Evolutionary conservation across 2,329 filamentous ascomycete genomes (phyloP).

Genomic region (Helotiales sp.): DNA sequence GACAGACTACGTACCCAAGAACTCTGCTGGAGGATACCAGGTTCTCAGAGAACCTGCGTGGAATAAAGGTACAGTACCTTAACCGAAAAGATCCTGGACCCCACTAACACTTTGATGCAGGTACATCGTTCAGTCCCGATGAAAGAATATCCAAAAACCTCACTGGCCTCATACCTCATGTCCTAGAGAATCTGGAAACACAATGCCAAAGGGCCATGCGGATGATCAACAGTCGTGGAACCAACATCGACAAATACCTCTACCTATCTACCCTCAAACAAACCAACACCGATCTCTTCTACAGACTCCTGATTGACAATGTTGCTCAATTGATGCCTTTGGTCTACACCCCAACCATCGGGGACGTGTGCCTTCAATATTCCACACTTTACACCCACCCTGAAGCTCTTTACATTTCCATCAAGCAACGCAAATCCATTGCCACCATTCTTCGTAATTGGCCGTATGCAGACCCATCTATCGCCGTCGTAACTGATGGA

Average conservation of each 20-base stretch:
- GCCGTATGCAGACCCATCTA: slow-evolving; percentile 88
- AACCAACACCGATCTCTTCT: slow-evolving; percentile 81
- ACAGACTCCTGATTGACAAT: slow-evolving; percentile 79
- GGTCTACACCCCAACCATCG: slow-evolving; percentile 89
- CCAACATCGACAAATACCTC: slow-evolving; percentile 80
- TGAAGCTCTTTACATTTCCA: slow-evolving; percentile 95
- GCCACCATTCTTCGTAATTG: slow-evolving; percentile 89
- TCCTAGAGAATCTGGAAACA: slow-evolving; percentile 63
- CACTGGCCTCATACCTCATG: slow-evolving; percentile 68
- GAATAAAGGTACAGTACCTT: slow-evolving; percentile 61
- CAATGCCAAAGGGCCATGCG: slow-evolving; percentile 72
- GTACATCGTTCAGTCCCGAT: slow-evolving; percentile 67
- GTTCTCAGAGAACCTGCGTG: slow-evolving; percentile 65
- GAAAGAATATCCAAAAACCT: slow-evolving; percentile 68
- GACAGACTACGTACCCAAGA: slow-evolving; percentile 59
- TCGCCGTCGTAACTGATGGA: slow-evolving; percentile 95
- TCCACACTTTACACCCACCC: slow-evolving; percentile 94
- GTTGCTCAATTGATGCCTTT: slow-evolving; percentile 79
- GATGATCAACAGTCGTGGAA: slow-evolving; percentile 72
- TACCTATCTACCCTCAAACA: slow-evolving; percentile 78
- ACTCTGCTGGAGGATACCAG: slow-evolving; percentile 63
- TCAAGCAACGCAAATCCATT: slow-evolving; percentile 90
- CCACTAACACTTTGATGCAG: slow-evolving; percentile 44
- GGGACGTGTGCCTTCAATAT: slow-evolving; percentile 95
- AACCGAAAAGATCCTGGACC: not conserved